Percentiles rank a stretch among this genome's conserved stretches.
Evolutionary conservation across 495 filamentous ascomycete genomes (phyloP).

Genomic region (Penicillium lividum): DNA sequence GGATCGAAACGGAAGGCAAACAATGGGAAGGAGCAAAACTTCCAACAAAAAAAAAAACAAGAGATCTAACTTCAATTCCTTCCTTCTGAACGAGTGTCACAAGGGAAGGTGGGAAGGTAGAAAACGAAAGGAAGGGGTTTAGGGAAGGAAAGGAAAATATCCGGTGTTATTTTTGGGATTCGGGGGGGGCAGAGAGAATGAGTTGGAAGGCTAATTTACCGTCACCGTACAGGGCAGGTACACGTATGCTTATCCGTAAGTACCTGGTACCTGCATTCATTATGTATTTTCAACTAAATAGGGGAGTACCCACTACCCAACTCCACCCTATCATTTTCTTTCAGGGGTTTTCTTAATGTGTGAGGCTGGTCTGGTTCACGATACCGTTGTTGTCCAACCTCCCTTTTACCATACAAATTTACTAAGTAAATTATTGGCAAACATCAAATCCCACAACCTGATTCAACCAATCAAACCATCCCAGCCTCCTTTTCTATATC

Average conservation of each 20-base stretch:
- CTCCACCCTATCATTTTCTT: slow-evolving; percentile 1
- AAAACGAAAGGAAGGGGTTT: slow-evolving; percentile 34
- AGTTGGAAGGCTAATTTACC: slow-evolving; percentile 34
- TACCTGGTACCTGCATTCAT: slow-evolving; percentile 18
- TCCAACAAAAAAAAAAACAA: slow-evolving; percentile 21
- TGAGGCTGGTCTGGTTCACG: not conserved
- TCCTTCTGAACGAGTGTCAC: slow-evolving; percentile 34
- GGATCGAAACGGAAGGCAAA: not conserved
- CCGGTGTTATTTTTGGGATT: slow-evolving; percentile 45
- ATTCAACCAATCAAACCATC: slow-evolving; percentile 3
- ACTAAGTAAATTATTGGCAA: not conserved
- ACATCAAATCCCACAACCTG: not conserved
- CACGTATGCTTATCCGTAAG: slow-evolving; percentile 13
- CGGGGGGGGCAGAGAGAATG: slow-evolving; percentile 14
- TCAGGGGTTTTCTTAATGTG: slow-evolving; percentile 6
- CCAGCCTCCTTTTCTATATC: not conserved
- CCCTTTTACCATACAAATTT: slow-evolving; percentile 2
- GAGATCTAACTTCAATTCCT: slow-evolving; percentile 26
- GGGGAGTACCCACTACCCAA: slow-evolving; percentile 14
- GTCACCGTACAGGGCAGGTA: slow-evolving; percentile 23
- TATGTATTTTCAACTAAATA: slow-evolving; percentile 5
- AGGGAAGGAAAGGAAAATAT: slow-evolving; percentile 34
- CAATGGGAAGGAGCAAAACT: slow-evolving; percentile 8
- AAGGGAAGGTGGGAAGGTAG: slow-evolving; percentile 30
- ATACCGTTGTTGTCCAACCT: slow-evolving; percentile 16